Evolutionary conservation across 2,329 filamentous ascomycete species (phyloP).

Genomic region (Stromatinia cepivora): DNA sequence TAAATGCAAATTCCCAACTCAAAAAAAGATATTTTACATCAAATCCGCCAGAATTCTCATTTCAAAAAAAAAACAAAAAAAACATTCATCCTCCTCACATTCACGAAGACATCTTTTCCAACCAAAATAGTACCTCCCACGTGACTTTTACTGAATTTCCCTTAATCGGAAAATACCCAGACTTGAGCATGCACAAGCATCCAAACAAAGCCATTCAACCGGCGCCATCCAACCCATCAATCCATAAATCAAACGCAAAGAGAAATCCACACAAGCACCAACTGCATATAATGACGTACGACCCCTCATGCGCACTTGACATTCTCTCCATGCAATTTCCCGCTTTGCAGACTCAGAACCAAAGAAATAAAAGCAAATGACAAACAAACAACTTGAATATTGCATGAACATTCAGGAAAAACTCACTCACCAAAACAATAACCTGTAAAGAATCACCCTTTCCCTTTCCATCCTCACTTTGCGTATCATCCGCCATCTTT

Average conservation of each 20-base stretch:
- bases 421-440: conserved; percentile 66
- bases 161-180: not conserved
- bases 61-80: not conserved
- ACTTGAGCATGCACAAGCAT: not conserved
- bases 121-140: not conserved
- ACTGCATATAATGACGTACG: not conserved
- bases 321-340: not conserved
- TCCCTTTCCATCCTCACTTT: conserved; percentile 45
- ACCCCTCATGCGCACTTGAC: not conserved
- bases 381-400: not conserved
- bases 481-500: conserved; percentile 22
- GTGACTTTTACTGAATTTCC: not conserved
- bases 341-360: not conserved
- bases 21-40: not conserved
- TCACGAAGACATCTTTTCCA: not conserved
- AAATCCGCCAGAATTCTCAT: conserved; percentile 35
- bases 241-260: not conserved
- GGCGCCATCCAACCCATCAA: not conserved
- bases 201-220: conserved; percentile 7
- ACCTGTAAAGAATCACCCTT: conserved; percentile 56
- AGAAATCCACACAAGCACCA: not conserved
- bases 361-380: not conserved
- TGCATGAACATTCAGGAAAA: not conserved
- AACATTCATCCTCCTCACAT: not conserved
- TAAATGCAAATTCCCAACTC: not conserved